Base-by-base conservation (phyloP, 2,329 filamentous ascomycete species). In the Fusarium sp. region DNA sequence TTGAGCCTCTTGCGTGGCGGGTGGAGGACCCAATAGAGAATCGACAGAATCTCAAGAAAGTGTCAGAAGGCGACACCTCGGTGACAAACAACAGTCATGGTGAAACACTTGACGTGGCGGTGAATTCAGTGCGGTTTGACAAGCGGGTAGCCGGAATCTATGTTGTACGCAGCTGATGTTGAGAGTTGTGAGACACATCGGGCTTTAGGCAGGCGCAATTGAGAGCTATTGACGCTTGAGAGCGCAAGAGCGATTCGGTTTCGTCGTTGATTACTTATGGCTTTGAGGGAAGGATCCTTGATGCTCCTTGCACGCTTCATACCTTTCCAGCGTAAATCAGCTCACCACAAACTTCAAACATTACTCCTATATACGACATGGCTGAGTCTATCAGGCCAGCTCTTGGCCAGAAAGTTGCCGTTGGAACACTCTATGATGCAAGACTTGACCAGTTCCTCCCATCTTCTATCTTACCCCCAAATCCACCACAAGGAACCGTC, bases 361-460 rank as follows among this genome's bases (percentile, higher is more conserved):
- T 43, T 13, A 20, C 18, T 23, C 3, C 3, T 18, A 6, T 10
- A 9, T 9, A 6, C 21, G 5, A 18, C 1, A 65, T 73, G 68
- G 13, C 31, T 5, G 44, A 63, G 6, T 31, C 48, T 9, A 4
- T 18, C 3, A 39, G 53, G 11, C 37, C 44, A 16, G 49, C 70
- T 0, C 65, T 72, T 21, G 47, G 61, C 5, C 57, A 66, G 6
- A 10, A 47, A 16, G 68, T 64, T 3, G 8, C 56, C 1, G 55
- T 72, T 2, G 65, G 70, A 2, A 64, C 70, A 1, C 20, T 72
- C 28, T 72, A 72, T n/a, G 56, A 73, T 15, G 60, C 61, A 6
- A 59, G 26, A 6, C 24, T 43, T 13, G 70, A 68, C 10, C 26
- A 33, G 6, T 72, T 72, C 5, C 55, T 73, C 9, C 8, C 41